These are phyloP conservation scores for Diplodia seriata DNA, from an alignment of 2,329 filamentous ascomycete genomes.

Conservation along the genomic window DNA sequence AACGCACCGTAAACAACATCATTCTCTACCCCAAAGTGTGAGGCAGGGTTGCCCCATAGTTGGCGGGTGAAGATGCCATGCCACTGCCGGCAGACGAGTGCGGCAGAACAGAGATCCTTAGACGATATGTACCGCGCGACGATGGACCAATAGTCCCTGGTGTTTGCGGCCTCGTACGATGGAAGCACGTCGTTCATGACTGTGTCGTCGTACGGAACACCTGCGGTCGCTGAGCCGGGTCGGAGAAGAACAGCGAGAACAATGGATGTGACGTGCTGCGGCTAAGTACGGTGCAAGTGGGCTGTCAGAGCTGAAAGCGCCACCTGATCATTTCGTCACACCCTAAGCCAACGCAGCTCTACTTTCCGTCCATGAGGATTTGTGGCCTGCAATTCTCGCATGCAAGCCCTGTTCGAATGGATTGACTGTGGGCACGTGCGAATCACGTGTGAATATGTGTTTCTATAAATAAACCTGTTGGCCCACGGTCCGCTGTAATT, in stretches of 20 bases:
- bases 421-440: too few relatives aligned
- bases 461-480: background rate
- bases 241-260: background rate
- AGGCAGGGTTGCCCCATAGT: conserved; percentile 68
- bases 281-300: background rate
- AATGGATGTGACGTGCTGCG: background rate
- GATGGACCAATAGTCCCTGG: conserved; percentile 62
- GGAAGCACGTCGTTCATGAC: conserved; percentile 65
- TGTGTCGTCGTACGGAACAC: background rate
- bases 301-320: background rate
- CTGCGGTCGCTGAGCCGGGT: background rate
- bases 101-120: conserved; percentile 62
- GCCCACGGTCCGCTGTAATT: background rate
- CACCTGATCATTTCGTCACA: background rate
- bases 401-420: background rate
- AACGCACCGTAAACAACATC: conserved; percentile 63
- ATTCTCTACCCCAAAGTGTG: conserved; percentile 66
- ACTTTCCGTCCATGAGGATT: background rate
- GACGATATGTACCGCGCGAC: conserved; percentile 64
- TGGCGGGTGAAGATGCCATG: conserved; percentile 64
- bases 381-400: background rate
- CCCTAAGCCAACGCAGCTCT: background rate
- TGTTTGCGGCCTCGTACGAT: conserved; percentile 64
- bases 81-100: conserved; percentile 64
- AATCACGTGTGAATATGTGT: background rate